Evolutionary conservation across 352 stramenopile genomes (phyloP).

Genomic region (Phytophthora pistaciae): DNA sequence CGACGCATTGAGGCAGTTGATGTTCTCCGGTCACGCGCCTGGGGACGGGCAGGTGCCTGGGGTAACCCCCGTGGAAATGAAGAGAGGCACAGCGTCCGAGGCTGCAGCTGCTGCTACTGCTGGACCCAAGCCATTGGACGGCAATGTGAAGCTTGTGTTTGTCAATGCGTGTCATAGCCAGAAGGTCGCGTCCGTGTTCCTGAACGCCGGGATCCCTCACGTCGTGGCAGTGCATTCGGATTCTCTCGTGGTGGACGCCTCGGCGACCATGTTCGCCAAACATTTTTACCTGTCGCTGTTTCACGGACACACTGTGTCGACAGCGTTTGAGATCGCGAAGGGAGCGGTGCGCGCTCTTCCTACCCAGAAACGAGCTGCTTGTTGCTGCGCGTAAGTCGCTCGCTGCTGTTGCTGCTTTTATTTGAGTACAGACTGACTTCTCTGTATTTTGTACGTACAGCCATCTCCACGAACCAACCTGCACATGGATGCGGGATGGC

Average conservation of each 20-base stretch:
- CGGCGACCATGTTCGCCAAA: constrained; percentile 86
- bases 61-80: constrained; percentile 30
- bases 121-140: constrained; percentile 29
- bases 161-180: constrained; percentile 90
- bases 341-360: constrained; percentile 69
- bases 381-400: constrained; percentile 80
- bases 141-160: constrained; percentile 76
- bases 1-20: constrained; percentile 67
- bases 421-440: background rate
- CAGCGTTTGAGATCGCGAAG: constrained; percentile 82
- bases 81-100: background rate
- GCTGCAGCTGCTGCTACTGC: background rate
- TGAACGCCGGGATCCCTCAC: constrained; percentile 90
- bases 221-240: constrained; percentile 91
- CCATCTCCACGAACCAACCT: constrained; percentile 78
- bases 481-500: constrained; percentile 69
- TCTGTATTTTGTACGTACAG: constrained; percentile 28
- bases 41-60: constrained; percentile 28
- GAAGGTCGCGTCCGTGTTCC: constrained; percentile 88
- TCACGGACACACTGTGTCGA: constrained; percentile 71
- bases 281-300: constrained; percentile 89
- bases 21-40: constrained; percentile 51
- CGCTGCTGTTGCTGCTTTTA: background rate
- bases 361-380: constrained; percentile 69
- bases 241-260: constrained; percentile 78